phyloP scores from a whole-genome alignment of 495 filamentous ascomycete species.

The Penicillium lagena region DNA sequence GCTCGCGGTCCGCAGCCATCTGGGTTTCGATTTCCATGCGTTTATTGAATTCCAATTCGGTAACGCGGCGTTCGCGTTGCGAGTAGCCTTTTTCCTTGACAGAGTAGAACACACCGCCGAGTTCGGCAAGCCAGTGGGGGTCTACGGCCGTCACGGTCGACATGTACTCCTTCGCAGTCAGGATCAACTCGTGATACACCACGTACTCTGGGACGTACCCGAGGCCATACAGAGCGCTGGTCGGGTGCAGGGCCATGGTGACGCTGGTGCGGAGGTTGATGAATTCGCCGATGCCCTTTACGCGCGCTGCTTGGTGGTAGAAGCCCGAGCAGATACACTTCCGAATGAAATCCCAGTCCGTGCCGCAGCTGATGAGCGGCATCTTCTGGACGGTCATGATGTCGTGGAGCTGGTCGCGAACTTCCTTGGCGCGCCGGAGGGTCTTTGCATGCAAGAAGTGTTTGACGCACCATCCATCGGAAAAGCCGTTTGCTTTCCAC shows the following conservation, averaged over 20 bases:
- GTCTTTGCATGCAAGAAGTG: constrained; percentile 95
- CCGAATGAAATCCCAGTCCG: constrained; percentile 92
- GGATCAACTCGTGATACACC: constrained; percentile 95
- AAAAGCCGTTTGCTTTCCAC: constrained; percentile 87
- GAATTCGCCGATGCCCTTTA: constrained; percentile 95
- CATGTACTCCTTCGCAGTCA: constrained; percentile 98
- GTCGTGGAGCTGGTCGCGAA: constrained; percentile 85
- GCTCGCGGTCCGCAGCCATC: constrained; percentile 82
- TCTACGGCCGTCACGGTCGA: constrained; percentile 94
- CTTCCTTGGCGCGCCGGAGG: constrained; percentile 83
- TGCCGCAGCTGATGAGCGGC: constrained; percentile 80
- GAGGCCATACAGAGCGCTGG: constrained; percentile 83
- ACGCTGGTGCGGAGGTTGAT: constrained; percentile 93
- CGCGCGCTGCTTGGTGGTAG: constrained; percentile 97
- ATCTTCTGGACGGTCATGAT: constrained; percentile 96
- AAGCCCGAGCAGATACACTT: constrained; percentile 97
- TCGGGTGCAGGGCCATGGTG: constrained; percentile 89
- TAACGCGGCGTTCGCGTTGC: constrained; percentile 78
- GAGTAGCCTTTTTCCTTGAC: constrained; percentile 98
- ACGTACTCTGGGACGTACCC: constrained; percentile 96
- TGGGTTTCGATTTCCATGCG: constrained; percentile 94
- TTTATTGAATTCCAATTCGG: constrained; percentile 88
- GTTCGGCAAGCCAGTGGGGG: constrained; percentile 95
- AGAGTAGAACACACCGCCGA: constrained; percentile 98
- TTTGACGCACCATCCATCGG: constrained; percentile 82